Evolutionary conservation across 306 rosid genomes (phyloP).

Genomic region (Ammopiptanthus mongolicus): DNA sequence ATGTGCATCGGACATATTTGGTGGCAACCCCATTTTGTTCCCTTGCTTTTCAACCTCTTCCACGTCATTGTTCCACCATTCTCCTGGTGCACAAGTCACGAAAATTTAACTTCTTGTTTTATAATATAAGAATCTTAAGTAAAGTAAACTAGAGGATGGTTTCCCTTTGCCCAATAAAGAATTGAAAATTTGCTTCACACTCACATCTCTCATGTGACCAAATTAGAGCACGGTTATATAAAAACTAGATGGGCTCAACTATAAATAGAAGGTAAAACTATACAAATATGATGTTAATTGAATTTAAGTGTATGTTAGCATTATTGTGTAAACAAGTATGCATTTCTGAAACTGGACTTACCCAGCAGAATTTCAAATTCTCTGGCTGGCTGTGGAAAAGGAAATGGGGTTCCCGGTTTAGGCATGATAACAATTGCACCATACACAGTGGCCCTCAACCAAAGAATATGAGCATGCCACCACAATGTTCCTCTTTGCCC

Average conservation of each 20-base stretch:
- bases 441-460: constrained; percentile 84
- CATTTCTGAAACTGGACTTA: not conserved
- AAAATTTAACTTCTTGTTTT: not conserved
- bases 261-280: no score
- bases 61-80: constrained; percentile 86
- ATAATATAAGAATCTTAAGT: not conserved
- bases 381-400: constrained; percentile 62
- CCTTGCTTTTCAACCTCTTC: constrained; percentile 71
- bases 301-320: no score
- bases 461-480: constrained; percentile 91
- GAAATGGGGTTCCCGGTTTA: constrained; percentile 56
- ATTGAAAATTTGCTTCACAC: no score
- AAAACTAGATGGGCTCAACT: no score
- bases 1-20: constrained; percentile 87
- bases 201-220: no score
- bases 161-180: not conserved
- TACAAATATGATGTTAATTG: no score
- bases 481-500: constrained; percentile 81
- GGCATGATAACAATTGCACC: constrained; percentile 88
- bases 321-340: no score
- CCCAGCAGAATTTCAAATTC: constrained; percentile 62
- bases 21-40: constrained; percentile 62
- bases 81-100: constrained; percentile 36
- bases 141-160: not conserved
- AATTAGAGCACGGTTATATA: no score